Conservation (phyloP, 2,329 filamentous ascomycete genomes). For the Stachybotrys echinatus region DNA sequence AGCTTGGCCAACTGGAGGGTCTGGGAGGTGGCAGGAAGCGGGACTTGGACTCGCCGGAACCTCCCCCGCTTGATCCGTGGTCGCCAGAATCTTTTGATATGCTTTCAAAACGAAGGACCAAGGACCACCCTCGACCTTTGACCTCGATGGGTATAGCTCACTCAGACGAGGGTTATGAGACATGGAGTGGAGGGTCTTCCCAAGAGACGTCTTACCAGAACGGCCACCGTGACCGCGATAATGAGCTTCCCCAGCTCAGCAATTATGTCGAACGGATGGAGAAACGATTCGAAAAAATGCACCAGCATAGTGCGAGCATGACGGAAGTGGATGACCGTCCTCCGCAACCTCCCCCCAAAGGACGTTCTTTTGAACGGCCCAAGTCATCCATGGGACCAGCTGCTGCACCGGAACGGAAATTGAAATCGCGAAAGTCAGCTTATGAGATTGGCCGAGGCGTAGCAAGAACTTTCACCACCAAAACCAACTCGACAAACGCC, state of each 20-base stretch:
- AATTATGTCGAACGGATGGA: constrained; percentile 95
- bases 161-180: constrained; percentile 57
- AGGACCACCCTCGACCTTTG: constrained; percentile 43
- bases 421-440: constrained; percentile 66
- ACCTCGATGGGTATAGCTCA: constrained; percentile 69
- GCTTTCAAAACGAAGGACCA: constrained; percentile 25
- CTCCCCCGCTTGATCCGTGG: constrained; percentile 66
- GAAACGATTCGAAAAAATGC: constrained; percentile 67
- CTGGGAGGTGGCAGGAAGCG: constrained; percentile 42
- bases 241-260: constrained; percentile 65
- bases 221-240: constrained; percentile 38
- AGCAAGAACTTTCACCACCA: constrained; percentile 78
- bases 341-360: constrained; percentile 59
- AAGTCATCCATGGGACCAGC: constrained; percentile 52
- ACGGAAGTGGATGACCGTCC: constrained; percentile 43
- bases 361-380: constrained; percentile 43
- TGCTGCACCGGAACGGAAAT: constrained; percentile 34
- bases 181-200: constrained; percentile 49
- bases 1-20: constrained; percentile 70
- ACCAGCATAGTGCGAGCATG: constrained; percentile 50
- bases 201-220: constrained; percentile 38
- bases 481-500: constrained; percentile 76
- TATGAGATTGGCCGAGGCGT: constrained; percentile 71
- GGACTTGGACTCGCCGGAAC: constrained; percentile 48
- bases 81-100: constrained; percentile 80